Conservation (phyloP, 169 alveolate genomes). For the Blepharisma undulans region DNA sequence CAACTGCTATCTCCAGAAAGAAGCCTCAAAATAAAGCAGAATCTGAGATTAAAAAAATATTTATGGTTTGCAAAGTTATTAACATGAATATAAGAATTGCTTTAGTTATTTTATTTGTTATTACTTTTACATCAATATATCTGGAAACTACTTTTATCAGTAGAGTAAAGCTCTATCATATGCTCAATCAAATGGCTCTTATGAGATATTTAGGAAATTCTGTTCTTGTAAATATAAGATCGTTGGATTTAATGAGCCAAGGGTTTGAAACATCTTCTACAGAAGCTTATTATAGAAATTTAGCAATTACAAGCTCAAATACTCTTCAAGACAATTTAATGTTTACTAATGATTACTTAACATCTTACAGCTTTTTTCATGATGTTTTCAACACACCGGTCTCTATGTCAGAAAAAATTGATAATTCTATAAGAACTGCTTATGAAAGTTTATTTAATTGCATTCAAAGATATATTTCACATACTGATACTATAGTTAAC, state of each 20-base stretch:
- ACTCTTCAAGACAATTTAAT: neutral
- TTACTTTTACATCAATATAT: neutral
- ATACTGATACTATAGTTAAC: neutral
- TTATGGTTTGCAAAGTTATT: neutral
- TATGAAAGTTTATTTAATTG: neutral
- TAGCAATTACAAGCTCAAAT: neutral
- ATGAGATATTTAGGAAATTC: constrained; percentile 1
- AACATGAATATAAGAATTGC: neutral
- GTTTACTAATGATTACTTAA: neutral
- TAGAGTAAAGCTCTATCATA: neutral
- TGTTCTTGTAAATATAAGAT: neutral
- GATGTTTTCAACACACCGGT: neutral
- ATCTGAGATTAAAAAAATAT: neutral
- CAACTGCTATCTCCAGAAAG: neutral
- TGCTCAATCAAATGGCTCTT: neutral
- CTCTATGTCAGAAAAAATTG: neutral
- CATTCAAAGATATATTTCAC: neutral
- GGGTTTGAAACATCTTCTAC: neutral
- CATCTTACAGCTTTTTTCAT: neutral
- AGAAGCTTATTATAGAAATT: neutral
- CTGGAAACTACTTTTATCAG: neutral
- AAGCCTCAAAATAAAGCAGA: neutral
- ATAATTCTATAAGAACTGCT: neutral
- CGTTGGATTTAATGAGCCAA: neutral
- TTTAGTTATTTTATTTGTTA: neutral